phyloP scores from a whole-genome alignment of 2,329 filamentous ascomycete genomes.

The Colletotrichum scovillei region DNA sequence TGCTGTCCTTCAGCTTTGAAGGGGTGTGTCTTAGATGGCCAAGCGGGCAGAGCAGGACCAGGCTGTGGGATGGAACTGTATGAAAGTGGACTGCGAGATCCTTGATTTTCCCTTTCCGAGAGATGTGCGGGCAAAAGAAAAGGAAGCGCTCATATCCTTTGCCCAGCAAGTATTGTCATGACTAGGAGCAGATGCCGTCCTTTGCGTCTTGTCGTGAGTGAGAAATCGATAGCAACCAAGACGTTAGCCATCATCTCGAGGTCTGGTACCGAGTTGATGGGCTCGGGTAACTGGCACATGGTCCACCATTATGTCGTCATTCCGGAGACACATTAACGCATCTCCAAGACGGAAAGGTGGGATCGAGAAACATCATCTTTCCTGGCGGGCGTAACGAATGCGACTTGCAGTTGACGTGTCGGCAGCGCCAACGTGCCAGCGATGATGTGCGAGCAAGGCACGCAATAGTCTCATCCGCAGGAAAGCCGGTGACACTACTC shows the following conservation, averaged over 20 bases:
- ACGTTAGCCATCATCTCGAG: neutral
- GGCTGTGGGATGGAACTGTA: neutral
- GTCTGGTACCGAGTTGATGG: neutral
- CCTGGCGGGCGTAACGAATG: neutral
- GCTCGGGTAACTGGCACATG: neutral
- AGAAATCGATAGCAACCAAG: neutral
- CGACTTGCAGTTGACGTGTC: neutral
- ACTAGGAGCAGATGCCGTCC: neutral
- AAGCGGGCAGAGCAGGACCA: neutral
- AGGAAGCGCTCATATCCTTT: no score
- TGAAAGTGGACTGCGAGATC: neutral
- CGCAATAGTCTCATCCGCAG: neutral
- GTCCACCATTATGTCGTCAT: slow-evolving; percentile 32
- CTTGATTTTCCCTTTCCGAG: neutral
- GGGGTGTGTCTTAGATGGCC: neutral
- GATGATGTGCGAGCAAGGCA: neutral
- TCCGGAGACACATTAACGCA: slow-evolving; percentile 25
- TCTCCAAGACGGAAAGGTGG: neutral
- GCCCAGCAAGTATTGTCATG: neutral
- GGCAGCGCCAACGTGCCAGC: neutral
- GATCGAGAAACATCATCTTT: neutral
- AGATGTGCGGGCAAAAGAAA: neutral
- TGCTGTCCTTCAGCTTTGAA: neutral
- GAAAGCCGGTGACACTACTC: neutral
- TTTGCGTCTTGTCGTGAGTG: neutral